phyloP scores from a whole-genome alignment of 1,139 yeast genomes.

The Candida frijolesensis region DNA sequence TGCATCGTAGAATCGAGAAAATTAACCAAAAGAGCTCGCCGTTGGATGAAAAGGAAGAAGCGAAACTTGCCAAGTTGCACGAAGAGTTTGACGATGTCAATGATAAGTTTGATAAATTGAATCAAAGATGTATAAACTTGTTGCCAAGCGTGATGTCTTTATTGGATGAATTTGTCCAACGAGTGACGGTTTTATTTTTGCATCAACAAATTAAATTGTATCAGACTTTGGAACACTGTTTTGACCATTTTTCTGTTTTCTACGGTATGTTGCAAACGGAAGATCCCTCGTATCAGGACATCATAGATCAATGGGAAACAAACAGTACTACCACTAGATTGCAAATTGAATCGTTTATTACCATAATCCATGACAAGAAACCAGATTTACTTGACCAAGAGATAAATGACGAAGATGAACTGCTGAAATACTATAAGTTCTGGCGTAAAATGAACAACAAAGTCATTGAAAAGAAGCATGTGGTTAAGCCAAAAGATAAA shows the following conservation, averaged over 20 bases:
- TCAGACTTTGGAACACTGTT: constrained; percentile 27
- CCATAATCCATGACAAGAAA: constrained; percentile 30
- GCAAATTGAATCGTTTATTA: constrained; percentile 41
- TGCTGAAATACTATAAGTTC: constrained; percentile 25
- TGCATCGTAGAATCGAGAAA: constrained; percentile 43
- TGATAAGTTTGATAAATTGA: constrained; percentile 35
- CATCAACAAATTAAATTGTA: constrained; percentile 35
- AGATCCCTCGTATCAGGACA: constrained; percentile 23
- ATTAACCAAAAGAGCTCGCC: constrained; percentile 39
- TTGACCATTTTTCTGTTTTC: constrained; percentile 34
- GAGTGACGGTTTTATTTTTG: constrained; percentile 36
- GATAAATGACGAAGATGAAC: constrained; percentile 32
- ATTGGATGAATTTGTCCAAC: constrained; percentile 55
- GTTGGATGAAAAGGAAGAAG: constrained; percentile 41
- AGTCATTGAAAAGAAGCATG: constrained; percentile 26
- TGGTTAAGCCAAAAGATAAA: constrained; percentile 30
- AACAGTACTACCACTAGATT: constrained; percentile 31
- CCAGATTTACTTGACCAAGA: constrained; percentile 35
- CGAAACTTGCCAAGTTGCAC: constrained; percentile 33
- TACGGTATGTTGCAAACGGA: constrained; percentile 34
- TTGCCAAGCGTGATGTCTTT: constrained; percentile 51
- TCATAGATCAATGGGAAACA: constrained; percentile 38
- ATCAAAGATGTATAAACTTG: constrained; percentile 39
- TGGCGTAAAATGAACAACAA: constrained; percentile 31
- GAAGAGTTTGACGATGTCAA: constrained; percentile 31